Percentiles rank a stretch among this genome's conserved stretches.
phyloP scores from a whole-genome alignment of 2,329 filamentous ascomycete genomes.

The Curvularia eragrostidis region DNA sequence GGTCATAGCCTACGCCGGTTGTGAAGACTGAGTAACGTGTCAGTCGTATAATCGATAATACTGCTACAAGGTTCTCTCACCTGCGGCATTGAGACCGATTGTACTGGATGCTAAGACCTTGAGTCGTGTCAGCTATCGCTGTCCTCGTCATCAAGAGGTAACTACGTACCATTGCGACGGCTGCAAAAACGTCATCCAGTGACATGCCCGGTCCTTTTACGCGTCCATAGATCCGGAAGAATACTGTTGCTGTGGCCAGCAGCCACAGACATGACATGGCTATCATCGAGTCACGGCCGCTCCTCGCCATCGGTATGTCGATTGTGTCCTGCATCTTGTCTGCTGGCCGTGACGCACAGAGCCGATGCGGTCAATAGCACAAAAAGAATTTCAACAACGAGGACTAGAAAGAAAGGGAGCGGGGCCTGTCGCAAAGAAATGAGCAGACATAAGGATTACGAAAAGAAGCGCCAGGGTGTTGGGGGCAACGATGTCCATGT shows the following conservation, averaged over 20 bases:
- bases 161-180: constrained; percentile 22
- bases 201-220: constrained; percentile 27
- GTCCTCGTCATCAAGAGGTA: not conserved
- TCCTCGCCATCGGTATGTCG: constrained; percentile 25
- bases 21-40: constrained; percentile 19
- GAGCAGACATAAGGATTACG: not conserved
- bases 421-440: constrained; percentile 5
- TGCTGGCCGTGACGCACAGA: not conserved
- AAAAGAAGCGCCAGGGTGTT: not conserved
- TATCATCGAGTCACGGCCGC: constrained; percentile 29
- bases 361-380: not conserved
- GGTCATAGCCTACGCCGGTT: constrained; percentile 28
- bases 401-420: not conserved
- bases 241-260: constrained; percentile 20
- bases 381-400: constrained; percentile 1
- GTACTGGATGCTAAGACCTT: constrained; percentile 26
- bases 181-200: constrained; percentile 27
- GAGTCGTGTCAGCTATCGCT: not conserved
- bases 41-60: not conserved
- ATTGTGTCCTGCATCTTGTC: constrained; percentile 15
- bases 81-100: constrained; percentile 27
- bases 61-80: constrained; percentile 1
- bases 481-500: not conserved
- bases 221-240: constrained; percentile 24
- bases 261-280: constrained; percentile 29